Evolutionary conservation across 2,329 filamentous ascomycete species (phyloP), one percentile per base, ranked within the genome.

Genomic region (Aspergillus tamarii): DNA sequence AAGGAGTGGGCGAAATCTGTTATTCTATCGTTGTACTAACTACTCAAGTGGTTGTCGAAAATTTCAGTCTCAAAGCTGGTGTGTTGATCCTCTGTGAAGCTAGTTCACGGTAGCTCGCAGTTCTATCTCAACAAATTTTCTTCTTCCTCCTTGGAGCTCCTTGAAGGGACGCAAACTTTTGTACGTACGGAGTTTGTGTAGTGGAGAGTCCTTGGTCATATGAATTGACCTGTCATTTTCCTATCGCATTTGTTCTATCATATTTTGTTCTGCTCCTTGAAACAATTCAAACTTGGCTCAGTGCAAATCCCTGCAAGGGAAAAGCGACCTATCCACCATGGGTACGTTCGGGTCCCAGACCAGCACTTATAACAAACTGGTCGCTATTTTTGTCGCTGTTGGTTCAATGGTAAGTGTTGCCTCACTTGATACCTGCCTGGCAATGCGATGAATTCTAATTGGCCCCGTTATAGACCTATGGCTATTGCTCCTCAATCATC

Each of bases 401-500:
- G 77, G 78, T 21, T 80, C 77, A 11, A 67, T 80, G 73, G 78
- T 79, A 54, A 67, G 76, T 67, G n/a, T 8, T 55, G n/a, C 14
- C 41, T 53, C 14, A 26, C 1, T 59, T 10, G 4, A 39, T 45
- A 11, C 16, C 30, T 32, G 4, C 4, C 30, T 26, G 19, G 36
- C 11, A 43, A 16, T 14, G 5, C 2, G 43, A 45, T 19, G 11
- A 28, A 59, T n/a, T 64, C 53, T 64, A 56, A 63, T 36, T 36
- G 55, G 23, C 45, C 41, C 41, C 53, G 19, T 10, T 21, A 32
- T 60, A 83, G 81, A 84, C 83, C 2, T 85, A 84, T 65, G 83
- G 83, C 26, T 85, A 84, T 66, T 81, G 78, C 59, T 77, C 83
- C 10, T 84, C 83, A 1, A 80, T 85, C 43, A 85, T 85, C 43